Conservation (phyloP, 805 yeast genomes). For the Wickerhamomyces bisporus region DNA sequence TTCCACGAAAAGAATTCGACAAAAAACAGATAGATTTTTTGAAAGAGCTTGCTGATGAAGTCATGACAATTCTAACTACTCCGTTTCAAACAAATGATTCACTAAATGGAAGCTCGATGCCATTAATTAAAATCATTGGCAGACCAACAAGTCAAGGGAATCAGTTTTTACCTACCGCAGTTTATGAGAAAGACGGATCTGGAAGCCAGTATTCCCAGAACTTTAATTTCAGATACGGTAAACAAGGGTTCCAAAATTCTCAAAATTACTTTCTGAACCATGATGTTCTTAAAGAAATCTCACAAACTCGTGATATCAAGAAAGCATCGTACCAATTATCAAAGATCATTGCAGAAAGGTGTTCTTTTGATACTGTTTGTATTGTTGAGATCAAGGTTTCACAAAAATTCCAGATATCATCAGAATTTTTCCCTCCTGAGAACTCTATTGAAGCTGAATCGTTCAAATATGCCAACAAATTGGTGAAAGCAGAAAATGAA, state of each 20-base stretch:
- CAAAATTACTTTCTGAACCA: conserved; percentile 26
- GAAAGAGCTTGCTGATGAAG: conserved; percentile 33
- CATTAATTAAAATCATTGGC: conserved; percentile 35
- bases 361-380: conserved; percentile 40
- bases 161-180: conserved; percentile 28
- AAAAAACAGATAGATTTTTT: conserved; percentile 32
- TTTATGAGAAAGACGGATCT: conserved; percentile 60
- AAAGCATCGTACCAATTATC: conserved; percentile 39
- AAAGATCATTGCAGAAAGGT: conserved; percentile 29
- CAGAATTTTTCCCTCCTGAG: conserved; percentile 40
- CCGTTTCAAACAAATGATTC: conserved; percentile 19
- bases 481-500: conserved; percentile 34
- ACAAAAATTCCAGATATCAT: conserved; percentile 37
- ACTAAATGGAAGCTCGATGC: conserved; percentile 3
- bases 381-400: conserved; percentile 47
- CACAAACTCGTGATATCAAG: conserved; percentile 35
- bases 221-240: conserved; percentile 38
- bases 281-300: conserved; percentile 32
- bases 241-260: conserved; percentile 19
- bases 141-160: conserved; percentile 49
- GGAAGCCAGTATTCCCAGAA: conserved; percentile 56
- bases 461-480: conserved; percentile 33
- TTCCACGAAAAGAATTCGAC: conserved; percentile 33
- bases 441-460: conserved; percentile 40
- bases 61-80: conserved; percentile 36